Percentiles rank a stretch among this genome's conserved stretches.
These are phyloP conservation scores for Centella asiatica DNA, from an alignment of 129 eudicot species.

Conservation along the genomic window DNA sequence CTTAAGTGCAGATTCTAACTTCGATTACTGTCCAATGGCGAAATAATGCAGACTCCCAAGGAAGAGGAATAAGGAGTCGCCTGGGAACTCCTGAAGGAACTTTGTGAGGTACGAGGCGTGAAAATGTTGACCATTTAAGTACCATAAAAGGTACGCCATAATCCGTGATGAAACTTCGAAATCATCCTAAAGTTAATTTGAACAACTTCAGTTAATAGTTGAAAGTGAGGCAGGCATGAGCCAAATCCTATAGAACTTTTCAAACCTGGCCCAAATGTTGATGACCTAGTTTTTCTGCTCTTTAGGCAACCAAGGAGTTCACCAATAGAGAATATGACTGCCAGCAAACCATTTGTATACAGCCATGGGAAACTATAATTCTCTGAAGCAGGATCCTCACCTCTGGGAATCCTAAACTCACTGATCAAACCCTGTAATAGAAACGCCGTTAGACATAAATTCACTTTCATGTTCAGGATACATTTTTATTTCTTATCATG, in stretches of 20 bases:
- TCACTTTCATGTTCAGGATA: background rate
- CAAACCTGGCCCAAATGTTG: constrained; percentile 73
- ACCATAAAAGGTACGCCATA: constrained; percentile 58
- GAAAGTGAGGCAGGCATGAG: background rate
- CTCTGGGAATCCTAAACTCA: constrained; percentile 55
- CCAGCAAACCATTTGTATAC: constrained; percentile 63
- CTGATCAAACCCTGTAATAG: constrained; percentile 55
- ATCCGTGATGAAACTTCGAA: constrained; percentile 39
- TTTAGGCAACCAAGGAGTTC: constrained; percentile 46
- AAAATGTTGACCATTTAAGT: constrained; percentile 33
- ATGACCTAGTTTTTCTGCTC: constrained; percentile 63
- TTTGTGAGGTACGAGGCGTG: constrained; percentile 33
- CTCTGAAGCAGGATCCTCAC: constrained; percentile 24
- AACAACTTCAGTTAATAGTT: background rate
- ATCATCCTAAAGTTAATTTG: constrained; percentile 14
- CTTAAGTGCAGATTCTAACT: constrained; percentile 13
- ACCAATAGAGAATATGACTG: constrained; percentile 59
- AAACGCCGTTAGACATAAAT: background rate
- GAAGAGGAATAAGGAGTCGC: constrained; percentile 41
- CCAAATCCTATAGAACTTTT: background rate
- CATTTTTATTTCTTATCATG: background rate
- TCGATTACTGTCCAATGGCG: constrained; percentile 40
- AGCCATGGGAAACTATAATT: constrained; percentile 47
- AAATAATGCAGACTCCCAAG: constrained; percentile 34
- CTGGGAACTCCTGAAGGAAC: constrained; percentile 56